These are phyloP conservation scores for Aureobasidium sp. DNA, from an alignment of 2,329 filamentous ascomycete genomes.

Conservation along the genomic window DNA sequence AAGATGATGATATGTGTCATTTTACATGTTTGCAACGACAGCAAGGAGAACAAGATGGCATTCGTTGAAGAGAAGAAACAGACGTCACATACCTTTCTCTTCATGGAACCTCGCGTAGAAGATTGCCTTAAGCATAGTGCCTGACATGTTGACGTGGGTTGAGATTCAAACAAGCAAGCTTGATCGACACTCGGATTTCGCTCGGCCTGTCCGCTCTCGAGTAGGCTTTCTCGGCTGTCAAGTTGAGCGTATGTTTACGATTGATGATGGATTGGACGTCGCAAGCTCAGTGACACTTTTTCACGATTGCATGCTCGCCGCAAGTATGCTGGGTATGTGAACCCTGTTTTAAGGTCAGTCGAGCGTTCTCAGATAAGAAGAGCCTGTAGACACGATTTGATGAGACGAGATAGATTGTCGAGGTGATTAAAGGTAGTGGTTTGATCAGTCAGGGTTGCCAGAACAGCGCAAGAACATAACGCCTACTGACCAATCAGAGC, in stretches of 20 bases:
- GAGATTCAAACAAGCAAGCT: no score
- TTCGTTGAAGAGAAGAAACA: not conserved
- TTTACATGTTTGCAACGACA: not conserved
- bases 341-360: no score
- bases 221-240: not conserved
- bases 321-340: not conserved
- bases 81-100: conserved; percentile 38
- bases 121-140: conserved; percentile 53
- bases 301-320: no score
- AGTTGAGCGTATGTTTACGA: not conserved
- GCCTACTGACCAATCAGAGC: conserved; percentile 2
- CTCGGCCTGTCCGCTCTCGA: not conserved
- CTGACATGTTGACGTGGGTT: not conserved
- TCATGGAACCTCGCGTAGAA: conserved; percentile 63
- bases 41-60: not conserved
- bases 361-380: no score
- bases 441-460: not conserved
- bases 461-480: not conserved
- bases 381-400: not conserved
- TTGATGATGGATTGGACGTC: not conserved
- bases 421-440: not conserved
- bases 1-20: not conserved
- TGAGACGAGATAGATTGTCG: not conserved
- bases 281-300: not conserved
- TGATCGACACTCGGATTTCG: no score